Evolutionary conservation across 2,329 filamentous ascomycete species (phyloP), one percentile per base, ranked within the genome.

Genomic region (Fusarium sp.): DNA sequence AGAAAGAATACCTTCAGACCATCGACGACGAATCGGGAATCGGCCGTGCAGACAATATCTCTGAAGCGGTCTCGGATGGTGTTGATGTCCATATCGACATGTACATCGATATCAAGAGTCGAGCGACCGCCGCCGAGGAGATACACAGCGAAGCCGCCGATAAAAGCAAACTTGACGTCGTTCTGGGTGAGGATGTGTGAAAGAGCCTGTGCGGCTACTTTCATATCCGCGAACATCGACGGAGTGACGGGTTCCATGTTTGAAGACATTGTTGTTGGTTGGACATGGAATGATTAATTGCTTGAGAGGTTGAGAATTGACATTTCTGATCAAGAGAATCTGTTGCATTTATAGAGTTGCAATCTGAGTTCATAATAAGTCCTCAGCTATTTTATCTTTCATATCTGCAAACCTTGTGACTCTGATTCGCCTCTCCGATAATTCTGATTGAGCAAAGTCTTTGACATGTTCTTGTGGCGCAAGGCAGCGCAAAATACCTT

Each of bases 351-450:
- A 5, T 11, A 38, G 32, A 11, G 9, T 6, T 38, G 12, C 18
- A 6, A n/a, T 2, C 18, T 6, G 10, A 12, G 3, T 7, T n/a
- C 1, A 3, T n/a, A 12, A n/a, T n/a, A 7, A 0, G 11, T 1
- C n/a, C n/a, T 1, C 10, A 38, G 2, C 0, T 6, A 3, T 12
- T 7, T 12, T n/a, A n/a, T 0, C 34, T 38, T 38, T 1, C 3
- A 12, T 38, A 0, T 7, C 2, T 12, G 18, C 34, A n/a, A 38
- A n/a, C 34, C 10, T n/a, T 7, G 34, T n/a, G 18, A n/a, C 10
- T n/a, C 1, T n/a, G 1, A 4, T n/a, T n/a, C 34, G 11, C 1
- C 9, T 1, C 3, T 11, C 5, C 34, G 0, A 11, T n/a, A 3
- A 4, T 38, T 7, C 0, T 11, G 1, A n/a, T 38, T 38, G 16